Conservation (phyloP, 345 rosid species). For the Trapa incisa region DNA sequence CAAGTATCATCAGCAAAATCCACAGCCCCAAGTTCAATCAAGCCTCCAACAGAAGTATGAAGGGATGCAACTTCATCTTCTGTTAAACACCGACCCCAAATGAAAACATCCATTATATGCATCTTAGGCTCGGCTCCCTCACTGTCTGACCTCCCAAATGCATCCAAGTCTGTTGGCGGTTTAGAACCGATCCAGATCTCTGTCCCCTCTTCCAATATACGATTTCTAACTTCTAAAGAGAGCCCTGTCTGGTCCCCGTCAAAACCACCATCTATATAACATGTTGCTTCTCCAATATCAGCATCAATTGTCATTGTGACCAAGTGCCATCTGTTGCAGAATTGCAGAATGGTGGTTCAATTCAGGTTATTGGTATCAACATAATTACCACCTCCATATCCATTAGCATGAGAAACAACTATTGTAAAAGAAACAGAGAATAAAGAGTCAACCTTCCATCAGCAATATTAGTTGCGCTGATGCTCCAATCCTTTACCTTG, state of each 20-base stretch:
- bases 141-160: slow-evolving; percentile 98
- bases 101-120: slow-evolving; percentile 99
- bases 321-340: slow-evolving; percentile 69
- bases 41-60: slow-evolving; percentile 53
- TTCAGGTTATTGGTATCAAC: slow-evolving; percentile 4
- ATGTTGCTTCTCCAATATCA: slow-evolving; percentile 89
- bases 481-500: slow-evolving; percentile 80
- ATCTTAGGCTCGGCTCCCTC: slow-evolving; percentile 97
- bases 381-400: not conserved
- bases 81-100: slow-evolving; percentile 94
- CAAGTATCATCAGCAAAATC: slow-evolving; percentile 87
- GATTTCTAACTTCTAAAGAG: slow-evolving; percentile 44
- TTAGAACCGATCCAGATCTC: slow-evolving; percentile 91
- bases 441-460: slow-evolving; percentile 71
- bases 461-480: slow-evolving; percentile 94
- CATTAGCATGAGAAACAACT: slow-evolving; percentile 4
- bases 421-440: not conserved
- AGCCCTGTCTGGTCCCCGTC: slow-evolving; percentile 79
- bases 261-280: slow-evolving; percentile 94
- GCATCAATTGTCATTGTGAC: slow-evolving; percentile 95
- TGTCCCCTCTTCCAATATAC: slow-evolving; percentile 85
- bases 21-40: slow-evolving; percentile 56
- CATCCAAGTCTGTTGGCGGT: slow-evolving; percentile 89
- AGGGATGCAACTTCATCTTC: slow-evolving; percentile 88
- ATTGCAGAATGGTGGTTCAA: not conserved